Evolutionary conservation across 2,329 filamentous ascomycete genomes (phyloP).

Genomic region (Beauveria medogensis): DNA sequence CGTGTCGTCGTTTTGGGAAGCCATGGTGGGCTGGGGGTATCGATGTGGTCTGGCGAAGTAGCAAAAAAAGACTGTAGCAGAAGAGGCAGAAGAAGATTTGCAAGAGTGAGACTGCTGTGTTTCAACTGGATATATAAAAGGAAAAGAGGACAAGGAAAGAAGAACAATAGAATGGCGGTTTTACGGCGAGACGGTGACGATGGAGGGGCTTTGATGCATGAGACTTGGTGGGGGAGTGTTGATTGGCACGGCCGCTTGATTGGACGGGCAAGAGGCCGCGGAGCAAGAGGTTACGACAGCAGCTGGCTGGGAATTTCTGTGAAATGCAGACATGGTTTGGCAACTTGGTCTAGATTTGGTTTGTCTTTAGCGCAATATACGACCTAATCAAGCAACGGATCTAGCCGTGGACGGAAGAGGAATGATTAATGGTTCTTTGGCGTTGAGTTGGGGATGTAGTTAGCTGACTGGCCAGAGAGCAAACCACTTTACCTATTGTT

Average conservation of each 20-base stretch:
- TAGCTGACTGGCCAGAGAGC: neutral
- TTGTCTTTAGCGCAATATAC: neutral
- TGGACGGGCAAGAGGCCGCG: neutral
- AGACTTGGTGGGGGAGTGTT: slow-evolving; percentile 7
- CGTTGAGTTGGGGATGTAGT: neutral
- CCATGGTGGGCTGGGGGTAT: slow-evolving; percentile 41
- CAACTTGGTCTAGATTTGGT: neutral
- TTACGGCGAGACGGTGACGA: slow-evolving; percentile 24
- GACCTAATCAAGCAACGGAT: neutral
- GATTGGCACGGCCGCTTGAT: slow-evolving; percentile 5
- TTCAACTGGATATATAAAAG: neutral
- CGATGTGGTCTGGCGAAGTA: slow-evolving; percentile 16
- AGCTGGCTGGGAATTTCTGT: neutral
- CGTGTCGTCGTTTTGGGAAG: slow-evolving; percentile 69
- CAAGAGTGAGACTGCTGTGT: neutral
- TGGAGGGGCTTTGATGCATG: slow-evolving; percentile 22
- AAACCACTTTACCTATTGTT: neutral
- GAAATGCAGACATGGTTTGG: neutral
- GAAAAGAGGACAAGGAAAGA: neutral
- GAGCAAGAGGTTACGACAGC: neutral
- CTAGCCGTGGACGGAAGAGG: neutral
- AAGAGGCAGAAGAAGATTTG: neutral
- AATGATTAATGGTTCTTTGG: neutral
- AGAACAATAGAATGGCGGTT: slow-evolving; percentile 13
- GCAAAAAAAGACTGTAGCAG: neutral